These are phyloP conservation scores for Aristolochia fimbriata DNA, from an alignment of 164 flowering plant species.

Conservation along the genomic window DNA sequence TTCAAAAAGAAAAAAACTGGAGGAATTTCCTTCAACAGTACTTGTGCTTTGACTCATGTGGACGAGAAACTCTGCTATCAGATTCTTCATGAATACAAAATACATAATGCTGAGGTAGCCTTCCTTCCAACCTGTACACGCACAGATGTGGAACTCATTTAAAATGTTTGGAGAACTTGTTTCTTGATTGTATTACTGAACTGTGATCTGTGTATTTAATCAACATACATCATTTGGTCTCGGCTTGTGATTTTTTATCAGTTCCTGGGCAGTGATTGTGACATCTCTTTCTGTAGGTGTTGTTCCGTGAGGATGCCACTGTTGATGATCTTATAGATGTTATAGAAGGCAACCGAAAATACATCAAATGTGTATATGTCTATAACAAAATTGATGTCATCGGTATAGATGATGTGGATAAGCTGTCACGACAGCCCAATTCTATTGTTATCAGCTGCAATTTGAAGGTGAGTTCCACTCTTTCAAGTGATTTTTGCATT, in stretches of 20 bases:
- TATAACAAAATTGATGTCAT: constrained; percentile 98
- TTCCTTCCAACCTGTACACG: too few species aligned
- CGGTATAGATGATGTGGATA: constrained; percentile 98
- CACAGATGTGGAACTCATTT: too few species aligned
- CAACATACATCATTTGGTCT: too few species aligned
- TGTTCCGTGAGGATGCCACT: constrained; percentile 98
- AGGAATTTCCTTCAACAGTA: constrained; percentile 94
- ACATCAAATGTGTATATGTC: constrained; percentile 94
- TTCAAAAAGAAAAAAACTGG: constrained; percentile 97
- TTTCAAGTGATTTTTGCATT: not conserved
- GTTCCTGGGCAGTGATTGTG: too few species aligned
- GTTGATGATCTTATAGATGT: constrained; percentile 99
- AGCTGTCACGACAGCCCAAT: constrained; percentile 86
- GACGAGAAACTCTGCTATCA: constrained; percentile 99
- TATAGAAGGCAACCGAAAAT: constrained; percentile 96
- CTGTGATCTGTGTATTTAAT: too few species aligned
- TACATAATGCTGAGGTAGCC: constrained; percentile 97
- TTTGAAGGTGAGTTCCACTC: constrained; percentile 46
- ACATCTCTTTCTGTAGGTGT: constrained; percentile 31
- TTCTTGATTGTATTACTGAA: too few species aligned
- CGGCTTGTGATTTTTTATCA: too few species aligned
- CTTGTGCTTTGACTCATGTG: constrained; percentile 62
- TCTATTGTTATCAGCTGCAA: constrained; percentile 99
- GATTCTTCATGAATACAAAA: constrained; percentile 95
- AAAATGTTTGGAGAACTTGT: too few species aligned